Base-by-base conservation (phyloP, 1,284 basidiomycete genomes). In the Fomitopsis pinicola region DNA sequence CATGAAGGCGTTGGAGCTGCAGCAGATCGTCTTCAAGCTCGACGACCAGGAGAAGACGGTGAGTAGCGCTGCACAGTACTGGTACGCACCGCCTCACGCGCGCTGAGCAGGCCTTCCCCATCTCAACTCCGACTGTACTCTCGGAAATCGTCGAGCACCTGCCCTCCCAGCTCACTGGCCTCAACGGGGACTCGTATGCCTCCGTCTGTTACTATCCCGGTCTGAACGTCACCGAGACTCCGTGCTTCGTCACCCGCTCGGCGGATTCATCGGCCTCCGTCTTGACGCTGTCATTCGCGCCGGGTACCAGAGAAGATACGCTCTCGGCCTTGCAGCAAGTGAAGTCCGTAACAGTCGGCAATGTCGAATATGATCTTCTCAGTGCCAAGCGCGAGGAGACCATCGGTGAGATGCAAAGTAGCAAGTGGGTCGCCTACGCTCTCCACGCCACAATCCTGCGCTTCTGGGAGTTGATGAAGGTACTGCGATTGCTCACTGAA, bases 351-450 rank as follows among this genome's bases (percentile, higher is more conserved):
- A 64, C 73, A 6, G 69, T 73, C 4, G 80, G 81, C 62, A 78
- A 77, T 48, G 71, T 82, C 58, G 76, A 73, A 59, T 83, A 79
- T 64, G 73, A 76, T 44, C 63, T 82, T 19, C 77, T 80, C 61
- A 73, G 69, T 42, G 64, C 68, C 26, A 73, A 68, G 48, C 75
- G 78, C 33, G 73, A 75, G 12, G 80, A 86, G 71, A 73, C 80
- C 28, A 80, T 88, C 42, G 81, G 80, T 14, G 85, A 88, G 55
- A 84, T 91, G 83, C 83, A 84, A 72, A 89, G 86, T 63, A 84
- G 88, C 50, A 89, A 86, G 64, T 97, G 94, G 94, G 82, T 96
- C 45, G 88, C 91, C 0, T 95, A 95, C 68, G 95, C 95, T 4
- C 82, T 84, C 14, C 81, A 89, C n/a, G 87, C 91, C 0, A 80